Percentiles rank a stretch among this genome's conserved stretches.
Evolutionary conservation across 2,329 filamentous ascomycete genomes (phyloP).

Genomic region (Pleurostoma richardsiae): DNA sequence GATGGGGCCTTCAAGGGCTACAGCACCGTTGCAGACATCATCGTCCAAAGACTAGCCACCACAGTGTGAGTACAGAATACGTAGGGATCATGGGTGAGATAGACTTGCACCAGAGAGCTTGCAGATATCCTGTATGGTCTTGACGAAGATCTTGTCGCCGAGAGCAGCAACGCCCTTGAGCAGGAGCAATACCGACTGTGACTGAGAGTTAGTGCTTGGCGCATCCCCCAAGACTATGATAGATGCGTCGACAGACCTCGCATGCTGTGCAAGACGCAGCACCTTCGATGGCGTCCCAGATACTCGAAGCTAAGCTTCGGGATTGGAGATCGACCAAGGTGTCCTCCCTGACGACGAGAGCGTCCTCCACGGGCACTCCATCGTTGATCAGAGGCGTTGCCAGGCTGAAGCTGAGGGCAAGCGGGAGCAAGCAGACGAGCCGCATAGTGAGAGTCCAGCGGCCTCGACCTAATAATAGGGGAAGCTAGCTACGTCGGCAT

Average conservation of each 20-base stretch:
- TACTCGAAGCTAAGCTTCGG: not conserved
- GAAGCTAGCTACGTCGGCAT: too few relatives aligned
- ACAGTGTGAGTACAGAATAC: too few relatives aligned
- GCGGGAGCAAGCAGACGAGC: too few relatives aligned
- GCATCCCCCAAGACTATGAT: not conserved
- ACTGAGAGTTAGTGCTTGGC: not conserved
- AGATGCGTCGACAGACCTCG: not conserved
- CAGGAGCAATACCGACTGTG: not conserved
- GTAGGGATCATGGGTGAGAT: not conserved
- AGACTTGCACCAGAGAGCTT: not conserved
- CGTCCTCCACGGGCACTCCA: too few relatives aligned
- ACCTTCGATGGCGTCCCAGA: not conserved
- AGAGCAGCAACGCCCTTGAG: not conserved
- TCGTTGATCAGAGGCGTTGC: too few relatives aligned
- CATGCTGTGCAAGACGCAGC: not conserved
- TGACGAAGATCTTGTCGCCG: not conserved
- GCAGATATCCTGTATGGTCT: not conserved
- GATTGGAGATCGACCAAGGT: too few relatives aligned
- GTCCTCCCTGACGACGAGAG: too few relatives aligned
- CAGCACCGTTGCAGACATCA: constrained; percentile 50
- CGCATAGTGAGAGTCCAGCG: too few relatives aligned
- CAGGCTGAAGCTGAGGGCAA: too few relatives aligned
- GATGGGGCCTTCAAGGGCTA: constrained; percentile 47
- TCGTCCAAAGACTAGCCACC: constrained; percentile 36
- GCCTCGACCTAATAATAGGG: too few relatives aligned